phyloP scores from a whole-genome alignment of 495 filamentous ascomycete genomes.

The Aspergillus cavernicola region DNA sequence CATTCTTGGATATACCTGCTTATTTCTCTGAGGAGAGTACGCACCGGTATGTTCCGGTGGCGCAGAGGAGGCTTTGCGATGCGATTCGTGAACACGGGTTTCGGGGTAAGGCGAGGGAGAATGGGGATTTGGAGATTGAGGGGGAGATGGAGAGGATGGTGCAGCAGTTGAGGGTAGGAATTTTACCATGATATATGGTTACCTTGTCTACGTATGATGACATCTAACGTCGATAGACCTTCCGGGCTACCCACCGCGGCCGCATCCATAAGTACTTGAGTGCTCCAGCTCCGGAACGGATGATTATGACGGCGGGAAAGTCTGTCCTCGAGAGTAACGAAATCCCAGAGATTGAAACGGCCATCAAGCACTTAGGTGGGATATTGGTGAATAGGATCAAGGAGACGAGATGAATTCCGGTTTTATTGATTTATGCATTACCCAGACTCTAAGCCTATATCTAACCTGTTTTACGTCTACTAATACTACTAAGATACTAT shows the following conservation, averaged over 20 bases:
- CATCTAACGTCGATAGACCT: slow-evolving; percentile 31
- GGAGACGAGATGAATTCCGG: background rate
- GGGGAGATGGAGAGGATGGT: slow-evolving; percentile 18
- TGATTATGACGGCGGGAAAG: slow-evolving; percentile 44
- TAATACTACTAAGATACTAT: too few species aligned
- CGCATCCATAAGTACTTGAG: slow-evolving; percentile 33
- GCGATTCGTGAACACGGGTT: slow-evolving; percentile 22
- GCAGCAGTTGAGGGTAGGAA: too few species aligned
- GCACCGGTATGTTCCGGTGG: slow-evolving; percentile 25
- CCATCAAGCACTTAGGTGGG: background rate
- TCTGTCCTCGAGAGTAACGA: slow-evolving; percentile 26
- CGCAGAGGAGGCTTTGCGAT: slow-evolving; percentile 29
- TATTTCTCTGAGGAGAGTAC: slow-evolving; percentile 30
- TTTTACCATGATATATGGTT: too few species aligned
- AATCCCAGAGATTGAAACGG: background rate
- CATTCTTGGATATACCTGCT: slow-evolving; percentile 36
- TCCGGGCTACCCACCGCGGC: slow-evolving; percentile 34
- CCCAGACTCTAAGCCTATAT: too few species aligned
- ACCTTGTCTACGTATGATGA: slow-evolving; percentile 1
- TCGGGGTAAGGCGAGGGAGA: slow-evolving; percentile 5
- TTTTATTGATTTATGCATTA: too few species aligned
- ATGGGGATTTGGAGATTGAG: slow-evolving; percentile 23
- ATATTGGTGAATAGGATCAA: background rate
- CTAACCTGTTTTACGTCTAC: too few species aligned
- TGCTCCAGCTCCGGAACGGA: slow-evolving; percentile 37